A percentile compares a stretch with the other conserved stretches of the same genome.
Evolutionary conservation across 83 land plant species (phyloP).

Genomic region (Picea abies): DNA sequence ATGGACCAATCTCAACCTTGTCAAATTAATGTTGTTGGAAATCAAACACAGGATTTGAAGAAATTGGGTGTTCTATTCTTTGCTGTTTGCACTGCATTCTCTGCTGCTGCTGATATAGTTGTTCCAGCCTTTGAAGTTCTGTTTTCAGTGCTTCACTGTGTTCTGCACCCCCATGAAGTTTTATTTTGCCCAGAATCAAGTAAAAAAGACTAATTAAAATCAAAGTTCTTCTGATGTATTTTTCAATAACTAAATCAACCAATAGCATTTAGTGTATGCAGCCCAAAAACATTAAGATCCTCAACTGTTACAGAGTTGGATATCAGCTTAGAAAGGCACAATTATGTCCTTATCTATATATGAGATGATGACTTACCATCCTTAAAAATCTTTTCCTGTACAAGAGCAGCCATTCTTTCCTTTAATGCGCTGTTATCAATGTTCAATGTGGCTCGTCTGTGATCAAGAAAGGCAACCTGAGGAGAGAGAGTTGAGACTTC

Average conservation of each 20-base stretch:
- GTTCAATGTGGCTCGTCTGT: conserved; percentile 18
- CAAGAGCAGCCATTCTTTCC: conserved; percentile 29
- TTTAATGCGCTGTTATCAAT: conserved; percentile 27
- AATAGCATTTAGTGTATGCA: not conserved
- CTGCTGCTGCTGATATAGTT: conserved; percentile 19
- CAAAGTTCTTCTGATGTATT: not conserved
- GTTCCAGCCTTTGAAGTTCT: conserved; percentile 21
- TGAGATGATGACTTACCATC: conserved; percentile 19
- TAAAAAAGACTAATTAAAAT: not conserved
- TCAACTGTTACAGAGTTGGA: not conserved
- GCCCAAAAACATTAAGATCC: not conserved
- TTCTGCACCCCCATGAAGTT: conserved; percentile 10
- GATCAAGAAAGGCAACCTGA: conserved; percentile 30
- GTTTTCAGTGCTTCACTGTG: conserved; percentile 27
- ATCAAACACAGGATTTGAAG: not conserved
- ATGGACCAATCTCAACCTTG: too few relatives aligned
- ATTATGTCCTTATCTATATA: not conserved
- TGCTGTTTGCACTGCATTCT: not conserved
- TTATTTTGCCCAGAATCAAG: not conserved
- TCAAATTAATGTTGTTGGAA: conserved; percentile 6
- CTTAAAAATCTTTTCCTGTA: conserved; percentile 26
- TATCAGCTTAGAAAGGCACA: not conserved
- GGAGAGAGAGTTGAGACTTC: conserved; percentile 31
- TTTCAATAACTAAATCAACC: not conserved
- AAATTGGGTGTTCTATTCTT: not conserved